Evolutionary conservation across 139 green algal genomes (phyloP), one percentile per base, ranked within the genome.

Genomic region (Medakamo hakoo): DNA sequence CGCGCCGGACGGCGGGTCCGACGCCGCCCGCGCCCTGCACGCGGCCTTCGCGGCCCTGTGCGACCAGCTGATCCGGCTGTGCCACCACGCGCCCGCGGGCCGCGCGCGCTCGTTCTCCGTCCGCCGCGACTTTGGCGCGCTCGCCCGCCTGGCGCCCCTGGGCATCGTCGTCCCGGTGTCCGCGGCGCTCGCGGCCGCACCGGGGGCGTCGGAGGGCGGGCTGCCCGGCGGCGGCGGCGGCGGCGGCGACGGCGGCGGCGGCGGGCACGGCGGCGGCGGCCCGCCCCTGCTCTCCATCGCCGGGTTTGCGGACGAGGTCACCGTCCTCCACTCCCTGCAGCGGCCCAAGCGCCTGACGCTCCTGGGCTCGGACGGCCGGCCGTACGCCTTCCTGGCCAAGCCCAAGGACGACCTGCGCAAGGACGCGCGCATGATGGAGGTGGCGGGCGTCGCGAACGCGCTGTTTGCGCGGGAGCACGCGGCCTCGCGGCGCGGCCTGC

Each of bases 361-460:
- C 16, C 55, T 87, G 5, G 81, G 84, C 64, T 84, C 68, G 28
- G 88, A 98, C 71, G 90, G 90, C 20, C 19, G 52, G 14, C 59
- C 80, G 19, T 95, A 98, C 74, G 68, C 72, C 40, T 97, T 98
- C 78, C 76, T 98, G 55, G 92, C 85, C 65, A 98, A 98, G 77
- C 92, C 92, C 23, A 95, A 96, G 70, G 92, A 98, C 67, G 92
- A 98, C 77, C 83, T 98, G 64, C 81, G 92, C 57, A 97, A 97
- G 77, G 92, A 98, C 76, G 82, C 84, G 67, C 79, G 91, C 25
- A 87, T 98, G 75, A 98, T 98, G 92, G 91, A 98, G 74, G 82
- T 94, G 32, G 80, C 80, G 1, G 68, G 67, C 20, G 66, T 91
- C 27, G 52, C 94, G 40, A 94, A 94, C 71, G 52, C 69, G 20